Evolutionary conservation across 371 early-diverging fungal species (phyloP).

Genomic region (Capillidium heterosporum): DNA sequence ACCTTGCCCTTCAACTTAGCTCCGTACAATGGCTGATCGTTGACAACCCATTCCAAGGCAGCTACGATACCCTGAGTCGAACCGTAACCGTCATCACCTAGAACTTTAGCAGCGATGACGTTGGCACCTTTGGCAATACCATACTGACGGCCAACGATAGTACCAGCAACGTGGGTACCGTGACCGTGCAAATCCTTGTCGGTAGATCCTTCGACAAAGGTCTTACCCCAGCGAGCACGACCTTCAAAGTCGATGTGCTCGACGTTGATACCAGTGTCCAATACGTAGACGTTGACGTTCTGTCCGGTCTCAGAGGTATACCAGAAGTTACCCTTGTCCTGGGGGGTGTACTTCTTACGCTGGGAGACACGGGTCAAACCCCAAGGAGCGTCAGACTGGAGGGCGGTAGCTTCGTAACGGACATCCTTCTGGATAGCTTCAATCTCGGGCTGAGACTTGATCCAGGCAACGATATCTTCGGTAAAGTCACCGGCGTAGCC

Average conservation of each 20-base stretch:
- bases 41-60: slow-evolving; percentile 10
- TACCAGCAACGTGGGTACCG: slow-evolving; percentile 42
- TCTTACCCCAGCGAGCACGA: slow-evolving; percentile 59
- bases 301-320: slow-evolving; percentile 3
- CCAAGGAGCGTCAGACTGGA: background rate
- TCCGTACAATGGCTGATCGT: background rate
- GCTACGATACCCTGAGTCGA: slow-evolving; percentile 8
- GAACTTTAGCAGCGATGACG: slow-evolving; percentile 70
- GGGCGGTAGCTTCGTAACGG: background rate
- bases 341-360: slow-evolving; percentile 3
- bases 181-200: slow-evolving; percentile 17
- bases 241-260: slow-evolving; percentile 37
- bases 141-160: background rate
- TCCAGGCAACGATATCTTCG: background rate
- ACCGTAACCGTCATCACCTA: slow-evolving; percentile 14
- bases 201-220: slow-evolving; percentile 34
- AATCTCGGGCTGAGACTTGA: background rate
- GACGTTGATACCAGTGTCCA: slow-evolving; percentile 35
- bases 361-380: background rate
- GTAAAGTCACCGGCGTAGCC: background rate
- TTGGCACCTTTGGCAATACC: slow-evolving; percentile 20
- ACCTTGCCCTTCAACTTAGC: slow-evolving; percentile 7
- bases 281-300: slow-evolving; percentile 30
- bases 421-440: background rate
- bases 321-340: background rate